Conservation (phyloP, 2,329 filamentous ascomycete genomes). For the Penicillium olsonii region DNA sequence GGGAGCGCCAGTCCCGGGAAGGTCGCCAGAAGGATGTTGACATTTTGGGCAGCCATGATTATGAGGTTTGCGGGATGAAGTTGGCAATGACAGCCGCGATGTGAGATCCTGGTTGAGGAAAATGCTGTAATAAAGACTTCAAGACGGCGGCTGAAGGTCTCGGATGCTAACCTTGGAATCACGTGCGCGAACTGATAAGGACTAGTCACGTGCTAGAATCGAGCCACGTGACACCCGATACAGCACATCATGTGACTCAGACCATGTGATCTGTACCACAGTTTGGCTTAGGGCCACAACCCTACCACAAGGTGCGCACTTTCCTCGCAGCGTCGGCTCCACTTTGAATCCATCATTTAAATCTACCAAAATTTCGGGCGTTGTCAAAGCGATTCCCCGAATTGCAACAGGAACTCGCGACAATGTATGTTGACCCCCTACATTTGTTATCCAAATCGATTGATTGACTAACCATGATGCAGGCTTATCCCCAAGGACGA, state of each 20-base stretch:
- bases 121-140: background rate
- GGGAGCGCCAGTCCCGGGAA: conserved; percentile 82
- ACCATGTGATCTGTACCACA: conserved; percentile 10
- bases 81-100: background rate
- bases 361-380: conserved; percentile 38
- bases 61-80: background rate
- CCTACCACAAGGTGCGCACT: conserved; percentile 41
- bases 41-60: conserved; percentile 57
- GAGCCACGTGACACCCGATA: background rate
- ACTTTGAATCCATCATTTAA: conserved; percentile 38
- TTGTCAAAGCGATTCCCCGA: conserved; percentile 57
- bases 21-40: conserved; percentile 83
- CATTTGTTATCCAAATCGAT: background rate
- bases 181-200: background rate
- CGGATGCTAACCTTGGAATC: too few species aligned
- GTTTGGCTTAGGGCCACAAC: conserved; percentile 29
- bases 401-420: conserved; percentile 56
- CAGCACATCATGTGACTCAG: too few species aligned
- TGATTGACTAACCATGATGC: conserved; percentile 22
- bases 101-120: background rate
- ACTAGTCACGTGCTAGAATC: background rate
- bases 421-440: conserved; percentile 44
- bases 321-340: conserved; percentile 35
- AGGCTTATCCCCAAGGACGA: conserved; percentile 99
- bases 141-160: background rate